Evolutionary conservation across 164 flowering plant genomes (phyloP), one percentile per base, ranked within the genome.

Genomic region (Aristolochia fimbriata): DNA sequence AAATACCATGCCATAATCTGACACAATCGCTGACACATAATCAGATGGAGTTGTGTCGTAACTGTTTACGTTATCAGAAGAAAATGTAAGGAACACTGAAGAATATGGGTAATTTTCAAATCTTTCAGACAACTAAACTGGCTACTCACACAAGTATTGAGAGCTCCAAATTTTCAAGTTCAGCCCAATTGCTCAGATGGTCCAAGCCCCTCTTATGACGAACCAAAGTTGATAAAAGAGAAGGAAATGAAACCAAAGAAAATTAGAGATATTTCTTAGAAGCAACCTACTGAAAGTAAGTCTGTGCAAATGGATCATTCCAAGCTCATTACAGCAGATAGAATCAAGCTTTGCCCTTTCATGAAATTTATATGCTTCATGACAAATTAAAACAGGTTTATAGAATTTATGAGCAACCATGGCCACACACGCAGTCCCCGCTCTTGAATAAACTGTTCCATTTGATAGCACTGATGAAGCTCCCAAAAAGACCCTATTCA

Each of bases 1-100:
- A 74, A 88, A 74, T 75, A 92, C 98, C 98, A 92, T 85, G 82
- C 98, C 98, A 74, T 81, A 87, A 68, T 92, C 98, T 9, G 98
- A 85, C 64, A 92, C 71, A 48, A 92, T 83, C 89, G 85, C 79
- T 20, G 98, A 92, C 27, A 92, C 73, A 65, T 92, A 92, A 69
- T 89, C 96, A 70, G 96, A 78, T 61, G 98, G 98, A 16, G 92
- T 89, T 47, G 78, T 89, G 71, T 92, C 98, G 67, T 92, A 92
- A 43, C 98, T 92, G 88, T 61, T 37, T 45, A n/a, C 58, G 60
- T 30, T 17, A 63, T 10, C 17, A 52, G 27, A 69, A 45, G 23
- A 67, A 50, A 57, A 55, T n/a, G n/a, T n/a, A n/a, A n/a, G n/a
- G 51, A 59, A 47, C 45, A 10, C 15, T 20, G 27, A 33, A 16